phyloP scores from a whole-genome alignment of 169 alveolate species.

The Fabrea salina region DNA sequence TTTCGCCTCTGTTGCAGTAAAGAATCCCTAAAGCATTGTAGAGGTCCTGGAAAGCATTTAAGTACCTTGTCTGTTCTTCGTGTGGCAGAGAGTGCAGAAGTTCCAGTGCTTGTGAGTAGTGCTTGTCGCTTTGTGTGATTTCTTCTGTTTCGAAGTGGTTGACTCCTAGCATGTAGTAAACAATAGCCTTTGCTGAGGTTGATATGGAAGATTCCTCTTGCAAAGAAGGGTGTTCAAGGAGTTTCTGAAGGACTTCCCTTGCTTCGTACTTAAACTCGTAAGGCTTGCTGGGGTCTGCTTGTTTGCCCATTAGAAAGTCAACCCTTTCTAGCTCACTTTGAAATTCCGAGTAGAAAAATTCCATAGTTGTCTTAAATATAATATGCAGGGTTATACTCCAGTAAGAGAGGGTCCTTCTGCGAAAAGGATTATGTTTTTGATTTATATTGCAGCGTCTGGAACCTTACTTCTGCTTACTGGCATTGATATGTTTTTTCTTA shows the following conservation, averaged over 20 bases:
- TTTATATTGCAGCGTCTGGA: no score
- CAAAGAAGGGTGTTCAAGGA: constrained; percentile 30
- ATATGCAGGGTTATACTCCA: no score
- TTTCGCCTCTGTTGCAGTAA: constrained; percentile 72
- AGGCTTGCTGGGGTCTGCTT: constrained; percentile 47
- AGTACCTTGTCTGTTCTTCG: constrained; percentile 47
- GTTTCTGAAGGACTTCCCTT: constrained; percentile 38
- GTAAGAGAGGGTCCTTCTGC: no score
- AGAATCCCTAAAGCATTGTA: constrained; percentile 76
- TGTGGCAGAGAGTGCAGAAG: constrained; percentile 55
- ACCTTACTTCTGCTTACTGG: no score
- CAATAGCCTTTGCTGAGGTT: constrained; percentile 40
- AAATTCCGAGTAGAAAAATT: constrained; percentile 9
- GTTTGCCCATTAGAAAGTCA: constrained; percentile 28
- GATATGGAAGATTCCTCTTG: background rate
- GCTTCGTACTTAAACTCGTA: constrained; percentile 53
- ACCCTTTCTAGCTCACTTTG: background rate
- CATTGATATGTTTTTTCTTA: no score
- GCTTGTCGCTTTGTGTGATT: constrained; percentile 49
- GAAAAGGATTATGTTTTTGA: no score
- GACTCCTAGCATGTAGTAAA: constrained; percentile 49
- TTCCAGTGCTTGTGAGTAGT: constrained; percentile 53
- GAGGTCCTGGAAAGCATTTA: constrained; percentile 70
- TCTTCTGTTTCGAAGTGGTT: constrained; percentile 67
- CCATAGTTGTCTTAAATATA: no score